Base-by-base conservation (phyloP, 2,329 filamentous ascomycete species). In the Botryotinia convoluta region DNA sequence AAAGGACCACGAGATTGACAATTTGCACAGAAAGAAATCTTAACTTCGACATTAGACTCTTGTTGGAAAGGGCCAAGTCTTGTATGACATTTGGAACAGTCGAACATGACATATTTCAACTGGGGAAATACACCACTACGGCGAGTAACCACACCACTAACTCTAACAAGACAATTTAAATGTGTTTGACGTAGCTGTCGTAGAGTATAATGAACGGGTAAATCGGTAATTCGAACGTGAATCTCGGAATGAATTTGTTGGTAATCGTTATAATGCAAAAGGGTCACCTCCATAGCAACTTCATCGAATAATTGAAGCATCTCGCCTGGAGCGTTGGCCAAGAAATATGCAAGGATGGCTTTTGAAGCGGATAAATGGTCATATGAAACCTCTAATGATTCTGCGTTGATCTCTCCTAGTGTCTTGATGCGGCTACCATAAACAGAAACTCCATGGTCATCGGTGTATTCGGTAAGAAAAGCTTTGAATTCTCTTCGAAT, bases 161-260 rank as follows among this genome's bases (percentile, higher is more conserved):
- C 96, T 71, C 95, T 91, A 57, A 99, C 93, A 61, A 99, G 87
- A 79, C 95, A 97, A 86, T 99, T 99, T 74, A 99, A 88, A 81
- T 99, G 97, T 6, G 92, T 94, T 83, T 99, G 96, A 74, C 96
- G 93, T 62, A 99, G 88, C 82, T 99, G 95, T 68, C 96, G 93
- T 67, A 99, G 89, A 3, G 96, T 99, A 83, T 98, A 98, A 79
- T 95, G 93, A 44, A 98, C 93, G 6, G 96, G 97, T 26, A 99
- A 87, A 79, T 98, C 95, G 35, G 94, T 95, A 80, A 99, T 97
- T 74, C 96, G 94, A 72, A 99, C 95, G 81, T 99, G 96, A 71
- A 99, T 97, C 82, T 99, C 96, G 42, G 94, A 93, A 83, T 98
- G 96, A 79, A 99, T 99, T 75, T 94, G 93, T 82, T 97, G 94